Evolutionary conservation across 2,329 filamentous ascomycete species (phyloP).

Genomic region (Emericellopsis atlantica): DNA sequence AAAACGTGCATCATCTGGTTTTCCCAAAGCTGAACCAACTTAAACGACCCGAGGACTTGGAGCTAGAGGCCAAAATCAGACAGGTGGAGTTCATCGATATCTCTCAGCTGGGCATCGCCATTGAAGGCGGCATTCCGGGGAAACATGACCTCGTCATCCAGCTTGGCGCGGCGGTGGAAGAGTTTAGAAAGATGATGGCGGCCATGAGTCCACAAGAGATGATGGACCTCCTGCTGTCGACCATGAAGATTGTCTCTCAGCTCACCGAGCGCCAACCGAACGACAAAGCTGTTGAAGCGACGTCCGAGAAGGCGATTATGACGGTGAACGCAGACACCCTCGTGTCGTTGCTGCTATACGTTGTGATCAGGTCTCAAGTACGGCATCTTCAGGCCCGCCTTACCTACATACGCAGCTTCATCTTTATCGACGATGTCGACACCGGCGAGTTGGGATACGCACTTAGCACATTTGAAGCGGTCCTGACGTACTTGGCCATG

Average conservation of each 20-base stretch:
- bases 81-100: slow-evolving; percentile 93
- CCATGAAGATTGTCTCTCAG: slow-evolving; percentile 71
- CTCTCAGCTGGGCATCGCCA: slow-evolving; percentile 80
- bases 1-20: slow-evolving; percentile 82
- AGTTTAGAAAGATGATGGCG: slow-evolving; percentile 74
- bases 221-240: slow-evolving; percentile 67
- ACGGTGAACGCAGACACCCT: slow-evolving; percentile 77
- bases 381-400: slow-evolving; percentile 79
- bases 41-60: slow-evolving; percentile 69
- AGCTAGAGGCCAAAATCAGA: slow-evolving; percentile 78
- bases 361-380: slow-evolving; percentile 84
- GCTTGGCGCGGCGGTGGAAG: slow-evolving; percentile 67
- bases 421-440: slow-evolving; percentile 96
- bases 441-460: slow-evolving; percentile 94
- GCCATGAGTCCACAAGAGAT: slow-evolving; percentile 80
- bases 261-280: slow-evolving; percentile 38
- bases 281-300: slow-evolving; percentile 20
- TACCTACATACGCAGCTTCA: slow-evolving; percentile 93
- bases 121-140: slow-evolving; percentile 63
- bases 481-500: slow-evolving; percentile 72
- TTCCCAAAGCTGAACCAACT: slow-evolving; percentile 74
- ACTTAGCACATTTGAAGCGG: slow-evolving; percentile 88
- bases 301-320: slow-evolving; percentile 41
- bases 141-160: slow-evolving; percentile 73
- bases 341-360: slow-evolving; percentile 79